Evolutionary conservation across 2,329 filamentous ascomycete species (phyloP).

Genomic region (Botrytis aclada): DNA sequence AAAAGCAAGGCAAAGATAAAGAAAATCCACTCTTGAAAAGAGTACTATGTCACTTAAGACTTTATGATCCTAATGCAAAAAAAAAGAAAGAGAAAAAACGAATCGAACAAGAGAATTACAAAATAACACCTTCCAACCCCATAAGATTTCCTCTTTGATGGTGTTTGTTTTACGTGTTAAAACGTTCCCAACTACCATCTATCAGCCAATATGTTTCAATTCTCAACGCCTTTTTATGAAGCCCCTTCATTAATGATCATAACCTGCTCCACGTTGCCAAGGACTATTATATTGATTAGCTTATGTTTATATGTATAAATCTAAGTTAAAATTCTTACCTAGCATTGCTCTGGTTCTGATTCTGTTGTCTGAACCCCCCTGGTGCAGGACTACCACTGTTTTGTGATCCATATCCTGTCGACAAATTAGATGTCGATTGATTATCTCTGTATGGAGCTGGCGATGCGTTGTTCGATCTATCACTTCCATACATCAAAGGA

Average conservation of each 20-base stretch:
- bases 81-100: constrained; percentile 4
- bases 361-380: constrained; percentile 40
- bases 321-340: constrained; percentile 41
- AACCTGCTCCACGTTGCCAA: constrained; percentile 56
- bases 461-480: constrained; percentile 23
- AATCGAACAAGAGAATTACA: constrained; percentile 28
- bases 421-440: constrained; percentile 37
- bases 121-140: constrained; percentile 32
- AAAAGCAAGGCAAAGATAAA: not conserved
- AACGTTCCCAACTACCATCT: constrained; percentile 24
- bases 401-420: constrained; percentile 40
- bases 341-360: constrained; percentile 40
- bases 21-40: constrained; percentile 1
- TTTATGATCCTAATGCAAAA: constrained; percentile 12
- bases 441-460: constrained; percentile 37
- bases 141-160: constrained; percentile 6
- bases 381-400: constrained; percentile 43
- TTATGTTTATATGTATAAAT: not conserved
- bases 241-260: constrained; percentile 46
- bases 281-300: constrained; percentile 42
- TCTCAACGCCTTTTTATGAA: constrained; percentile 32
- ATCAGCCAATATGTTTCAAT: constrained; percentile 19
- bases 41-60: constrained; percentile 1
- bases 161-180: not conserved
- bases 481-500: constrained; percentile 26